Conservation (phyloP, 192 early-diverging fungal species). For the Rhizophagus clarus region DNA sequence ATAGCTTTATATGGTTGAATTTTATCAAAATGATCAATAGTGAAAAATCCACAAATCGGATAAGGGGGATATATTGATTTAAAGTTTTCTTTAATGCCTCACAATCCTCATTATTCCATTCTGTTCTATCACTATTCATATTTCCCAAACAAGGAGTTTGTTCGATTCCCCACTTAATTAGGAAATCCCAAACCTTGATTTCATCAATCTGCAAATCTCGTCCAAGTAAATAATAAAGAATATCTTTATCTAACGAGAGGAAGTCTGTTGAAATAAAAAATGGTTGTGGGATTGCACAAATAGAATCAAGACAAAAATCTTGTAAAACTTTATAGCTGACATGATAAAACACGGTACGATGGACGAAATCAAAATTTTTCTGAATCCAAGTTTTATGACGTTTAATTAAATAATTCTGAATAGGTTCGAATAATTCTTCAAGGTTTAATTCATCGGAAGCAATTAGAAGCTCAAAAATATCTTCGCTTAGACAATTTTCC, state of each 20-base stretch:
- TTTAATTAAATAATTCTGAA: neutral
- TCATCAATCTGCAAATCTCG: neutral
- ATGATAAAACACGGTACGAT: neutral
- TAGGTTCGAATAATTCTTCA: too few species aligned
- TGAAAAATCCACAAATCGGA: slow-evolving; percentile 1
- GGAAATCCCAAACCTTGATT: neutral
- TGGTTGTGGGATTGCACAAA: neutral
- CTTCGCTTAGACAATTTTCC: too few species aligned
- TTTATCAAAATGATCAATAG: neutral
- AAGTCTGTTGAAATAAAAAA: slow-evolving; percentile 12
- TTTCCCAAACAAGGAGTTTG: neutral
- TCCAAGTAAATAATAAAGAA: too few species aligned
- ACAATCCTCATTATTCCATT: slow-evolving; percentile 3
- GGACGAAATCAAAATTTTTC: neutral
- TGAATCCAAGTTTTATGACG: neutral
- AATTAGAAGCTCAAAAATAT: too few species aligned
- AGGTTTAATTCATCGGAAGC: too few species aligned
- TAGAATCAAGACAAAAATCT: slow-evolving; percentile 6
- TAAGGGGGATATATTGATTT: slow-evolving; percentile 4
- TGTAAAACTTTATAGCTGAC: neutral
- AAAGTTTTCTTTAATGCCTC: neutral
- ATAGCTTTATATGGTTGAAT: slow-evolving; percentile 3
- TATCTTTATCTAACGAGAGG: too few species aligned
- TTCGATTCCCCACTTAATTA: slow-evolving; percentile 16
- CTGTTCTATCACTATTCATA: neutral